Evolutionary conservation across 192 early-diverging fungal genomes (phyloP).

Genomic region (Paraglomus brasilianum): DNA sequence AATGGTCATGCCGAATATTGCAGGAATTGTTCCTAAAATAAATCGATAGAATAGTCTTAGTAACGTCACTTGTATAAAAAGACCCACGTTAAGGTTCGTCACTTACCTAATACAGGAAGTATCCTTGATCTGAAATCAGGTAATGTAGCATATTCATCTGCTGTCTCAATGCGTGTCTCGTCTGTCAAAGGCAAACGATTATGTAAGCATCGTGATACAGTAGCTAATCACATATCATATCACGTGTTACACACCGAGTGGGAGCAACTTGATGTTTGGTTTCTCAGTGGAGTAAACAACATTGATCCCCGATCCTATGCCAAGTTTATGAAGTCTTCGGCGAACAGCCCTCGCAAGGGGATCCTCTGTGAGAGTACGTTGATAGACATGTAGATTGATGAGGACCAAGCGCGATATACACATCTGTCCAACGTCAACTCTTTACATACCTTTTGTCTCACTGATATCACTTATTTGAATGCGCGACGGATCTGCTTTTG

Average conservation of each 20-base stretch:
- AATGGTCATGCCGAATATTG: conserved; percentile 92
- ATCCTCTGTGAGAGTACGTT: conserved; percentile 65
- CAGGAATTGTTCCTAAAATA: conserved; percentile 79
- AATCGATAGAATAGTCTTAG: too few species aligned
- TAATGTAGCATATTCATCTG: conserved; percentile 88
- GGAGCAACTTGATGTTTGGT: conserved; percentile 85
- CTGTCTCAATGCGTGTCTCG: conserved; percentile 76
- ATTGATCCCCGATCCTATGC: conserved; percentile 77
- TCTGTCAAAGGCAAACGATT: conserved; percentile 37
- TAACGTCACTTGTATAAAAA: conserved; percentile 33
- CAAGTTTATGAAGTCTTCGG: conserved; percentile 63
- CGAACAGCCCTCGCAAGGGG: conserved; percentile 88
- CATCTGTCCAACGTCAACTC: neutral
- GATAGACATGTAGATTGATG: neutral
- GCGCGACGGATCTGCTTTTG: conserved; percentile 93
- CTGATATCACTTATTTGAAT: conserved; percentile 96
- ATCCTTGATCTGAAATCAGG: conserved; percentile 92
- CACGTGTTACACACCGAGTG: conserved; percentile 48
- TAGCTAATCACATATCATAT: neutral
- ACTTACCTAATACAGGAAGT: conserved; percentile 63
- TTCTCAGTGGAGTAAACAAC: conserved; percentile 97
- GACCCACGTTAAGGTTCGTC: neutral
- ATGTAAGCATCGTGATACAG: neutral
- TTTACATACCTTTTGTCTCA: conserved; percentile 71
- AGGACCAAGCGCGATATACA: neutral